A percentile compares a stretch with the other conserved stretches of the same genome.
These are phyloP conservation scores for Fraxinus quadrangulata DNA, from an alignment of 257 asterid species.

Conservation along the genomic window DNA sequence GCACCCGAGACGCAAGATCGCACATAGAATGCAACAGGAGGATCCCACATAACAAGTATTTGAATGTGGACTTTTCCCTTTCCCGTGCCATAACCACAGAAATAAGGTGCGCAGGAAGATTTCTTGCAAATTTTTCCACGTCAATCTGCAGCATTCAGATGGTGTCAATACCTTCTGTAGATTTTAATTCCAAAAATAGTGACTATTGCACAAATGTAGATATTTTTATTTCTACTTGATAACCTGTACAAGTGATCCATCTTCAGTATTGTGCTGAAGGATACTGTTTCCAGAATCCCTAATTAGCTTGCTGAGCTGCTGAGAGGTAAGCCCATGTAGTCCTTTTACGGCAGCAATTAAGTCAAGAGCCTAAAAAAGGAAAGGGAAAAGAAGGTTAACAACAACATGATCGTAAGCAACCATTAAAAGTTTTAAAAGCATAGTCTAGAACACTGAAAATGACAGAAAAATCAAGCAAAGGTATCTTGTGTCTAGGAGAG, in stretches of 20 bases:
- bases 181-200: slow-evolving; percentile 8
- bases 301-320: slow-evolving; percentile 75
- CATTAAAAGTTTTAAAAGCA: not conserved
- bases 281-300: slow-evolving; percentile 74
- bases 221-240: slow-evolving; percentile 17
- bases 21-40: slow-evolving; percentile 82
- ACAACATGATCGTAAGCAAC: slow-evolving; percentile 28
- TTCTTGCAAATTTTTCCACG: slow-evolving; percentile 73
- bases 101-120: slow-evolving; percentile 88
- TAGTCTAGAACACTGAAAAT: not conserved
- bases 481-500: not conserved
- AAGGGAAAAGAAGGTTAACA: slow-evolving; percentile 11
- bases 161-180: slow-evolving; percentile 15
- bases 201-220: slow-evolving; percentile 7
- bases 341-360: slow-evolving; percentile 79
- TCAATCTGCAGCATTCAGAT: slow-evolving; percentile 64
- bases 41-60: slow-evolving; percentile 86
- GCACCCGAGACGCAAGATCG: slow-evolving; percentile 87
- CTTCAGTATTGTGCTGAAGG: slow-evolving; percentile 51
- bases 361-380: slow-evolving; percentile 66
- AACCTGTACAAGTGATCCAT: slow-evolving; percentile 79
- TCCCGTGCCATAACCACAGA: slow-evolving; percentile 80
- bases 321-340: slow-evolving; percentile 78
- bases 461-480: not conserved
- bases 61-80: slow-evolving; percentile 65